A percentile compares a stretch with the other conserved stretches of the same genome.
Evolutionary conservation across 2,329 filamentous ascomycete genomes (phyloP).

Genomic region (Beauveria scarabaeidicola): DNA sequence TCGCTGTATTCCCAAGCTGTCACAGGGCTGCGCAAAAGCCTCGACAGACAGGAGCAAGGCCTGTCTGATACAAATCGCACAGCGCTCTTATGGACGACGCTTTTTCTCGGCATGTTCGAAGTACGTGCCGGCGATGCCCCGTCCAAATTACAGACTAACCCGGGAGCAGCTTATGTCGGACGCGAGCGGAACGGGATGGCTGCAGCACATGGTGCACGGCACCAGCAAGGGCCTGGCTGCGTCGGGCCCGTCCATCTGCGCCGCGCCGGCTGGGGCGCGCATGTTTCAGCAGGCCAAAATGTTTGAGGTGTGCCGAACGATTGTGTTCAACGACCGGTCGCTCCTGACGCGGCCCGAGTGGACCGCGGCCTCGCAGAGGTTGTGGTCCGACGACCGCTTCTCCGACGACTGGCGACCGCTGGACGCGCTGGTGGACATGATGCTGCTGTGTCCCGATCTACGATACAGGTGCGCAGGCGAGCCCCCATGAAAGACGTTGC

Average conservation of each 20-base stretch:
- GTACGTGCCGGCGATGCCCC: slow-evolving; percentile 12
- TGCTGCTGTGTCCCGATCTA: slow-evolving; percentile 23
- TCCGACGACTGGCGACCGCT: slow-evolving; percentile 13
- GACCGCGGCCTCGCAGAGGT: slow-evolving; percentile 10
- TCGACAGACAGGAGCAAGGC: slow-evolving; percentile 14
- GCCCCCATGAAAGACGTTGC: too few species aligned
- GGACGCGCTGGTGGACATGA: slow-evolving; percentile 22
- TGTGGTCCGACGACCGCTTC: neutral
- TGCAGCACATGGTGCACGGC: slow-evolving; percentile 27
- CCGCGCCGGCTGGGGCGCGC: slow-evolving; percentile 15
- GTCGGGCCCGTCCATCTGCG: slow-evolving; percentile 19
- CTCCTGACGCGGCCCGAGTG: slow-evolving; percentile 21
- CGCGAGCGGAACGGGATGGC: slow-evolving; percentile 23
- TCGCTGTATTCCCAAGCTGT: slow-evolving; percentile 22
- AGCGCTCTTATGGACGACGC: slow-evolving; percentile 23
- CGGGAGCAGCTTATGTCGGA: slow-evolving; percentile 23
- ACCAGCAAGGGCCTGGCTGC: slow-evolving; percentile 24
- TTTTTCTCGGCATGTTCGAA: slow-evolving; percentile 27
- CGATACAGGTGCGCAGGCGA: slow-evolving; percentile 19
- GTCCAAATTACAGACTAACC: neutral
- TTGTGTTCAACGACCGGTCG: slow-evolving; percentile 22
- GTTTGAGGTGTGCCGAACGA: slow-evolving; percentile 25
- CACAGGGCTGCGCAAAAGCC: slow-evolving; percentile 12
- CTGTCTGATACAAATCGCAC: slow-evolving; percentile 12
- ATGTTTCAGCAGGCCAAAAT: slow-evolving; percentile 25